Base-by-base conservation (phyloP, 2,329 filamentous ascomycete genomes). In the Chrysosporium queenslandicum region DNA sequence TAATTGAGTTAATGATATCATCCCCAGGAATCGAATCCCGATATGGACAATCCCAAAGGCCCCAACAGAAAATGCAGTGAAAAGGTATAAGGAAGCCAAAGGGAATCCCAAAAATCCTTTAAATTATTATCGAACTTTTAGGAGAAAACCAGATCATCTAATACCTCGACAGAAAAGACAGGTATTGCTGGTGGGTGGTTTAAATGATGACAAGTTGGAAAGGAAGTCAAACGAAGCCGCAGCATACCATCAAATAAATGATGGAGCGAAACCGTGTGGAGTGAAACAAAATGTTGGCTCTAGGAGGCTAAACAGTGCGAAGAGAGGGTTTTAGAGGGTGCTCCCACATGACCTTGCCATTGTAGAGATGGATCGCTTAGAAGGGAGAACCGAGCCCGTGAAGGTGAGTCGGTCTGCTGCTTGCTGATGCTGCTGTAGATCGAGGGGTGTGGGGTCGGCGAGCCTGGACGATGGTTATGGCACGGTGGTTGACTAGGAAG, bases 311-410 rank as follows among this genome's bases (percentile, higher is more conserved):
- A 43, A n/a, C n/a, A n/a, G n/a, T n/a, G n/a, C n/a, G n/a, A n/a
- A n/a, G n/a, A 7, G 20, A 8, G 11, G 40, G 25, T 27, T 43
- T 43, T 29, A 39, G 30, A 18, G 16, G 46, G 27, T 39, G 40
- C 32, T 52, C 30, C 41, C 41, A 39, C 50, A 40, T 52, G 50
- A 52, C 41, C 50, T 43, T 4, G 42, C 23, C 25, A 25, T n/a
- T 43, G 40, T n/a, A 23, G 20, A 21, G 40, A 27, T 9, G 40
- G 40, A 45, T 45, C 42, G 27, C 42, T 27, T 45, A 16, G 42
- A 30, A 29, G n/a, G n/a, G 42, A 20, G 27, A 32, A 20, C 42
- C 42, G 42, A 45, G 42, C n/a, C 7, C 42, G 14, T 27, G 27
- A 20, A 20, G 27, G 9, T 3, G 42, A 45, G 27, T 20, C 27